Base-by-base conservation (phyloP, 352 stramenopile genomes). In the Globisporangium cederbergense region DNA sequence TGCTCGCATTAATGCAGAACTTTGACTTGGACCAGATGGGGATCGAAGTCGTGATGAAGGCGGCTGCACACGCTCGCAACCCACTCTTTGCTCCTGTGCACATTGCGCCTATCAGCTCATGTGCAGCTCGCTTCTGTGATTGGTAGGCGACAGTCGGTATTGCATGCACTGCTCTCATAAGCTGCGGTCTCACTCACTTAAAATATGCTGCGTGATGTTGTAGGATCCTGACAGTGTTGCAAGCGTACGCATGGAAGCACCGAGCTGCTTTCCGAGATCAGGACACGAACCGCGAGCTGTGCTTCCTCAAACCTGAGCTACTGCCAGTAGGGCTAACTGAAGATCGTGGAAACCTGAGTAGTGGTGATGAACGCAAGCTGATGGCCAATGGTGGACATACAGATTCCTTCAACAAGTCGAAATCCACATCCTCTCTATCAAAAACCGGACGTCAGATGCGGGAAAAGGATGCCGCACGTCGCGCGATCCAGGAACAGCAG, bases 41-140 rank as follows among this genome's bases (percentile, higher is more conserved):
- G 0, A 58, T 78, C 14, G 55, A 61, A 13, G 59, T 64, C 0
- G 74, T 87, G 2, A 55, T 79, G 43, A 68, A 74, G 40, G 74
- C 74, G 11, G 77, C 79, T n/a, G 61, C 70, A 0, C 79, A 93
- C 22, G 75, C 79, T 52, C 68, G 78, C 0, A 95, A 96, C 61
- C 71, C 79, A 4, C 69, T 93, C 1, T 96, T 95, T 58, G 72
- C 76, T 9, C 72, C 83, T 2, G 60, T 58, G 2, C 74, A 89
- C 42, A 86, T 98, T 18, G 73, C 65, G 0, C 81, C 88, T 7
- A 88, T 98, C 60, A 97, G 88, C 68, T 85, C 77, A 6, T 94
- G 89, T 42, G 91, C 92, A 0, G 89, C 87, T 1, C 83, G 85
- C 32, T 93, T 98, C 52, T 98, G 92, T 61, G 89, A 93, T n/a